phyloP scores from a whole-genome alignment of 352 stramenopile genomes.

The Pythium myriotylum region DNA sequence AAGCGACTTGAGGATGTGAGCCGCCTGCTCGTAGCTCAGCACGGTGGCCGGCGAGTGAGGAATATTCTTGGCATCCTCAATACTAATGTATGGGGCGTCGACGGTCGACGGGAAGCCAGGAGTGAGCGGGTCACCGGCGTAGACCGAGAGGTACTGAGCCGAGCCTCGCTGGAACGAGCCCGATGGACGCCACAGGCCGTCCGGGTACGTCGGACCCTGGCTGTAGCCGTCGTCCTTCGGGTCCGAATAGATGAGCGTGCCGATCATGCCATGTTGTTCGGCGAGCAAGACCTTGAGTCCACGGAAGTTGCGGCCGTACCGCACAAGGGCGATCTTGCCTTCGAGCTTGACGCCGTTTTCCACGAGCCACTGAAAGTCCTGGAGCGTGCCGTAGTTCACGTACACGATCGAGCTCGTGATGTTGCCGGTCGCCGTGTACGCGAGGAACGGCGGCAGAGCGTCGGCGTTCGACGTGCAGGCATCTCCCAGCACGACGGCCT shows the following conservation, averaged over 20 bases:
- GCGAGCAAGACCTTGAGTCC: slow-evolving; percentile 86
- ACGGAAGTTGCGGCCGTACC: slow-evolving; percentile 81
- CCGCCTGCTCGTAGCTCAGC: slow-evolving; percentile 81
- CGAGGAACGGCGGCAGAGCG: slow-evolving; percentile 76
- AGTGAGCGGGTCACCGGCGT: slow-evolving; percentile 64
- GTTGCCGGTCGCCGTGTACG: slow-evolving; percentile 78
- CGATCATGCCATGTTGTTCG: slow-evolving; percentile 33
- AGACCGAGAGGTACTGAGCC: slow-evolving; percentile 81
- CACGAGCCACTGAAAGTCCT: slow-evolving; percentile 81
- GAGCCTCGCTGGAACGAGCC: slow-evolving; percentile 87
- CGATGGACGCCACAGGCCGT: slow-evolving; percentile 75
- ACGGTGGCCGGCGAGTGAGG: slow-evolving; percentile 66
- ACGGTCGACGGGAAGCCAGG: slow-evolving; percentile 33
- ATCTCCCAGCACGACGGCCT: slow-evolving; percentile 57
- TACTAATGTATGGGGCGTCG: slow-evolving; percentile 33
- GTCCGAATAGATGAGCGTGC: slow-evolving; percentile 88
- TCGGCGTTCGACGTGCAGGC: slow-evolving; percentile 55
- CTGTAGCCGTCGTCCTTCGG: slow-evolving; percentile 80
- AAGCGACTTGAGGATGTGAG: slow-evolving; percentile 67
- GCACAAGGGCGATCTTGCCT: slow-evolving; percentile 84
- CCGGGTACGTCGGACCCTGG: slow-evolving; percentile 66
- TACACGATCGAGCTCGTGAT: slow-evolving; percentile 78
- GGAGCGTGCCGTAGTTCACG: slow-evolving; percentile 81
- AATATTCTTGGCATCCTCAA: slow-evolving; percentile 55
- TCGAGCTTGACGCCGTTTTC: slow-evolving; percentile 64